Base-by-base conservation (phyloP, 208 protist genomes). In the Trypanosoma lewisi region DNA sequence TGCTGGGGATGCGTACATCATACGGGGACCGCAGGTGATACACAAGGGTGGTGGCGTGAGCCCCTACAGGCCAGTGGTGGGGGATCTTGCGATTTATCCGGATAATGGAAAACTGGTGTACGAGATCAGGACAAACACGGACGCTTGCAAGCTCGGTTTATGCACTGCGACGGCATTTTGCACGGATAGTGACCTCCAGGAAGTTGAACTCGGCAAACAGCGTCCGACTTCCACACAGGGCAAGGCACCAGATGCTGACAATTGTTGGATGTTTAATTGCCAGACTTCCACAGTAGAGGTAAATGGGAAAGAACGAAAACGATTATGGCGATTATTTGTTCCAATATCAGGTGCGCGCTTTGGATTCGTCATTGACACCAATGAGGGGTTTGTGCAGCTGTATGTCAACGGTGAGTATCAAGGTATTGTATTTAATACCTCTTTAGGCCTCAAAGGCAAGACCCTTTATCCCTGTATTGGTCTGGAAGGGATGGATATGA, bases 311-410 rank as follows among this genome's bases (percentile, higher is more conserved):
- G 70, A 85, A 63, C 36, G 57, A 45, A 93, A 87, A 71, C 70
- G 80, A 2, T 64, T 96, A 33, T 96, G 87, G 83, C 74, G 85
- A 8, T 57, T 87, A 3, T 86, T 94, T 56, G 73, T 91, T 44
- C 67, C 83, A 14, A 50, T 71, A 23, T 80, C 75, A 54, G 90
- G 90, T 14, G 85, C 72, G 9, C 54, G 82, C 21, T 76, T 88
- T 54, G 78, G 77, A 9, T 96, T 93, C 61, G 70, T 94, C 36
- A 82, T 93, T n/a, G 80, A 96, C 71, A 96, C 83, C 17, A 58
- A 94, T 58, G 64, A 68, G 17, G 90, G 90, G 25, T 68, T 81
- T 7, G 82, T 94, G 52, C 84, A 92, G 67, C 66, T 96, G 19
- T 96, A 87, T 55, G 77, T 93, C 21, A 79, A 93, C 63, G 68